phyloP scores from a whole-genome alignment of 768 basidiomycete genomes.

The Hericium rajendrae region DNA sequence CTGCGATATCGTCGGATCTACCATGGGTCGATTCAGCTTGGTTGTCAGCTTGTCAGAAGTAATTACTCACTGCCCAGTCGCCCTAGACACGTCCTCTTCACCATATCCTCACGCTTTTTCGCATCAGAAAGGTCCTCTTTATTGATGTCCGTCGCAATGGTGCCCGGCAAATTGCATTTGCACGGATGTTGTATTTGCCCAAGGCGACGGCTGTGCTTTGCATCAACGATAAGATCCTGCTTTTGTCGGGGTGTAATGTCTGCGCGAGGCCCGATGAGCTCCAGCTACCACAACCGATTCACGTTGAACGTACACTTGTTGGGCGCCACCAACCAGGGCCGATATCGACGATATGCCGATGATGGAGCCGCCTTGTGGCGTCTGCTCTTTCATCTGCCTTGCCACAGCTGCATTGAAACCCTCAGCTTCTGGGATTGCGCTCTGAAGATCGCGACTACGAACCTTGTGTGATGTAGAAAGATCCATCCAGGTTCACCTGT shows the following conservation, averaged over 20 bases:
- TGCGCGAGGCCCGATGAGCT: conserved; percentile 13
- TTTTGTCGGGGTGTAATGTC: conserved; percentile 75
- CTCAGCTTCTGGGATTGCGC: background rate
- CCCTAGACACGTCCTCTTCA: conserved; percentile 54
- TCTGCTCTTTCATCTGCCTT: conserved; percentile 63
- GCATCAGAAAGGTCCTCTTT: conserved; percentile 58
- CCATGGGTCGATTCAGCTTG: background rate
- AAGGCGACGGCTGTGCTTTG: conserved; percentile 71
- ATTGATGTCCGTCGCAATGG: conserved; percentile 72
- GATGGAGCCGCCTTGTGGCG: conserved; percentile 63
- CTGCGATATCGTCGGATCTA: conserved; percentile 62
- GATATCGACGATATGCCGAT: conserved; percentile 74
- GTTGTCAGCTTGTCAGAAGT: background rate
- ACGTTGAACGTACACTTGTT: conserved; percentile 38
- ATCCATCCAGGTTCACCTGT: conserved; percentile 66
- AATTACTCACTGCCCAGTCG: conserved; percentile 49
- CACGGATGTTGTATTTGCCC: conserved; percentile 68
- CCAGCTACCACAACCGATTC: too few species aligned
- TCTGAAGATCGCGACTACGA: background rate
- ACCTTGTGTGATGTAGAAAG: conserved; percentile 66
- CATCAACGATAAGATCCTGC: conserved; percentile 71
- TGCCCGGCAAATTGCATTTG: conserved; percentile 67
- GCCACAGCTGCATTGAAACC: conserved; percentile 40
- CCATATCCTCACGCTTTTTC: conserved; percentile 51
- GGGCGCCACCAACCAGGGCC: conserved; percentile 66